Percentiles rank a stretch among this genome's conserved stretches.
phyloP scores from a whole-genome alignment of 2,329 filamentous ascomycete genomes.

The Aspergillus novofumigatus region DNA sequence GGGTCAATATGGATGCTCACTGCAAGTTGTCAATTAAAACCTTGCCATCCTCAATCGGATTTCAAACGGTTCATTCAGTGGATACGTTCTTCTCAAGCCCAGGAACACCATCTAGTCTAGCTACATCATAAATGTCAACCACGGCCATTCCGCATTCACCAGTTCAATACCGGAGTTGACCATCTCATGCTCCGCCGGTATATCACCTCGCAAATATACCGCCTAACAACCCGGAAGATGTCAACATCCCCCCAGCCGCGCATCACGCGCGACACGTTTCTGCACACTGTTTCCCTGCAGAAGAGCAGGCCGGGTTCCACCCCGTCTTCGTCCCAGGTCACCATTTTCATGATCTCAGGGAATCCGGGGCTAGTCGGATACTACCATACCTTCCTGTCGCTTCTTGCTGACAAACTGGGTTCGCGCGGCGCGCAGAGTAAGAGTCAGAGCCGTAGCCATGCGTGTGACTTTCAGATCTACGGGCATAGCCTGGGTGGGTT shows the following conservation, averaged over 20 bases:
- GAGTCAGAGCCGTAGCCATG: not conserved
- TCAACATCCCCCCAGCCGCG: conserved; percentile 11
- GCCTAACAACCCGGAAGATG: conserved; percentile 7
- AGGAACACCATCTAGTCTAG: not conserved
- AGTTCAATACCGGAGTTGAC: not conserved
- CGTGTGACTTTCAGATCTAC: conserved; percentile 23
- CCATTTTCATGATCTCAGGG: conserved; percentile 47
- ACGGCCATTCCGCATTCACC: not conserved
- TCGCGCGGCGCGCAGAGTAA: not conserved
- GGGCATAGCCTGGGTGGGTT: conserved; percentile 36
- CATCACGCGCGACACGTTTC: conserved; percentile 30
- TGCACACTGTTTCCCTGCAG: conserved; percentile 19
- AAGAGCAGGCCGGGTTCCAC: not conserved
- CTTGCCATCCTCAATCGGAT: too few species aligned
- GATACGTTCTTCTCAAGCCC: too few species aligned
- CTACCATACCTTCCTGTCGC: conserved; percentile 43
- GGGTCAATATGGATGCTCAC: too few species aligned
- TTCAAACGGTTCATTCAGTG: not conserved
- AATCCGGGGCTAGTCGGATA: conserved; percentile 50
- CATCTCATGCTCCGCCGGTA: not conserved
- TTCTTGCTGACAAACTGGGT: conserved; percentile 26
- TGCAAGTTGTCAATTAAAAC: too few species aligned
- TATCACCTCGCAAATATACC: not conserved
- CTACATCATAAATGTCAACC: not conserved
- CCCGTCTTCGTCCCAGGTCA: conserved; percentile 11